Base-by-base conservation (phyloP, 305 asterid genomes). In the Fraxinus latifolia region DNA sequence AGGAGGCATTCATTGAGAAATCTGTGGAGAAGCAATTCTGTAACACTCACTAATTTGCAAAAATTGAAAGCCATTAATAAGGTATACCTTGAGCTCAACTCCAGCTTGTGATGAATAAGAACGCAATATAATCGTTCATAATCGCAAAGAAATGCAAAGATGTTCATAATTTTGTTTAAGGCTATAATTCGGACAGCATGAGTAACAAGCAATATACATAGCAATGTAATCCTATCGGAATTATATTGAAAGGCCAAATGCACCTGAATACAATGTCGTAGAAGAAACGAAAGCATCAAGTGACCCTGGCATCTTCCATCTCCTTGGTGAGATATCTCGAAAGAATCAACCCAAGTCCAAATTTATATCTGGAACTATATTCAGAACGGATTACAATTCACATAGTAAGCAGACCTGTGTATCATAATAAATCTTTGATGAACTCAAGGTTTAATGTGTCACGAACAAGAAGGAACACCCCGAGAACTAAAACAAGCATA, bases 381-480 rank as follows among this genome's bases (percentile, higher is more conserved):
- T 55, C 80, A 25, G 50, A 79, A 75, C 21, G 65, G 70, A 68
- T 47, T 5, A 14, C 39, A 78, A 5, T 76, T 77, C 76, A 19
- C 3, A 62, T 1, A 74, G 23, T 27, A 21, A 72, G 70, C 71
- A 62, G 32, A 37, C 25, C 55, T 2, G 19, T 77, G 78, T 3
- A 82, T 93, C 90, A 95, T 87, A 93, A 91, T 53, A 93, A 76
- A 81, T 91, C 97, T 78, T 82, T 93, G 81, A 96, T 85, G 84
- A 94, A 93, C 19, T 94, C 97, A 58, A 96, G 91, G 86, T 93
- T 94, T 77, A 96, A 86, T 0, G 99, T 96, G 82, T 96, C 99
- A 9, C 99, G 94, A 3, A 95, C 90, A 75, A 96, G 95, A 82
- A 96, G 98, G 86, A 87, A 90, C 3, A 94, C 74, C 76, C 99